These are phyloP conservation scores for Capsicum chinense DNA, from an alignment of 257 asterid genomes.

Conservation along the genomic window DNA sequence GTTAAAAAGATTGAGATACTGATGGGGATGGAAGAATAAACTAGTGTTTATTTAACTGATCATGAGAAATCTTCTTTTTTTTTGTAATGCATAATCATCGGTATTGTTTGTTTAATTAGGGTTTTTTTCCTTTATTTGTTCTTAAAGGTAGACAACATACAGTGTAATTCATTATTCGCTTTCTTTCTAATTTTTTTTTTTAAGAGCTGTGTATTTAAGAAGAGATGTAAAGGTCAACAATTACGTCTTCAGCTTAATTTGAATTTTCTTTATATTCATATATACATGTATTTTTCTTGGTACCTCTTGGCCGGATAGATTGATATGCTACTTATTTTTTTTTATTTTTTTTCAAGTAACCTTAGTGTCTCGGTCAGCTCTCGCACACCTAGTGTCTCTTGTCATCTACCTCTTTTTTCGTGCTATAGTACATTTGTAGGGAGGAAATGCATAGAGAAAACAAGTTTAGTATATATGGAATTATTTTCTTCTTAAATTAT, in stretches of 20 bases:
- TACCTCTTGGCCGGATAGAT: not conserved
- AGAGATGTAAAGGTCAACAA: not conserved
- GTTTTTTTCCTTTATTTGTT: not conserved
- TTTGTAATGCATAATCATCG: not conserved
- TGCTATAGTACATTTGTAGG: not conserved
- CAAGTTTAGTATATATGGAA: not conserved
- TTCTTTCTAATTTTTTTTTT: not conserved
- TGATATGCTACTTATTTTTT: not conserved
- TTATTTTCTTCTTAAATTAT: not conserved
- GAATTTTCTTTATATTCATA: not conserved
- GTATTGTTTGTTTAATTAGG: not conserved
- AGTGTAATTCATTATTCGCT: not conserved
- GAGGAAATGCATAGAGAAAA: not conserved
- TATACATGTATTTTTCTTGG: not conserved
- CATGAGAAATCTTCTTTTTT: not conserved
- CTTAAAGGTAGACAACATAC: not conserved
- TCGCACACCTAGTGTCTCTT: no score
- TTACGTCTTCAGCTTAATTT: not conserved
- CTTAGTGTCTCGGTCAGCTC: no score
- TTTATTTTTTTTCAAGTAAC: no score
- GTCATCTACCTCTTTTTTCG: not conserved
- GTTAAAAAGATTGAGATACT: slow-evolving; percentile 16
- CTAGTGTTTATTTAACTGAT: not conserved
- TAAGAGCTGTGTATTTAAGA: not conserved
- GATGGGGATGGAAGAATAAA: slow-evolving; percentile 12